These are phyloP conservation scores for Acacia pycnantha DNA, from an alignment of 331 rosid genomes.

Conservation along the genomic window DNA sequence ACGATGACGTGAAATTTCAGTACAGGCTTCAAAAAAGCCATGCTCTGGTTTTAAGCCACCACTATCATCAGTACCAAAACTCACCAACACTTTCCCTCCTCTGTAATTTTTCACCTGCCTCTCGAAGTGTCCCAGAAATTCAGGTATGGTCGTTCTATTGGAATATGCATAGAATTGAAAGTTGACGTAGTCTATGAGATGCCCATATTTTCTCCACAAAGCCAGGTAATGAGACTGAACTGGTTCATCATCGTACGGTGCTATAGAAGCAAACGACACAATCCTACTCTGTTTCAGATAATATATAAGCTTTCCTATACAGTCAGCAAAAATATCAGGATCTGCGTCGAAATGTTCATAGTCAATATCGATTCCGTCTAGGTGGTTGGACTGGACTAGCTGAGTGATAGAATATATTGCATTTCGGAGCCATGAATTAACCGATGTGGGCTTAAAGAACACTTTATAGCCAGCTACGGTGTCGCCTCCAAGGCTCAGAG, in stretches of 20 bases:
- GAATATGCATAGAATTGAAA: conserved; percentile 3
- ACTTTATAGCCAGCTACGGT: neutral
- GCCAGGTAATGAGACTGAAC: conserved; percentile 37
- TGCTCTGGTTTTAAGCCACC: neutral
- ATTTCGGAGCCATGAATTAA: conserved; percentile 33
- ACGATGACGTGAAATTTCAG: neutral
- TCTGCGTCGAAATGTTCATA: conserved; percentile 33
- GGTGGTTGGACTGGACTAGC: neutral
- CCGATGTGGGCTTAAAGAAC: conserved; percentile 25
- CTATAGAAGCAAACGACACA: conserved; percentile 33
- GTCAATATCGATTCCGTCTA: conserved; percentile 45
- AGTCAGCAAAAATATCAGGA: conserved; percentile 34
- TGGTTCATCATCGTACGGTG: conserved; percentile 22
- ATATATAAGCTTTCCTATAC: conserved; percentile 26
- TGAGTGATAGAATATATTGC: conserved; percentile 24
- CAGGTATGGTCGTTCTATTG: neutral
- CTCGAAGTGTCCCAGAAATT: neutral
- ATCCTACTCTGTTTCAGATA: conserved; percentile 19
- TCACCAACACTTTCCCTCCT: neutral
- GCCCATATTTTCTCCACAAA: conserved; percentile 14
- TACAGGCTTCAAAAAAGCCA: neutral
- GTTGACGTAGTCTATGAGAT: conserved; percentile 3
- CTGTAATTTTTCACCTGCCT: neutral
- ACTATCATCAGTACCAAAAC: conserved; percentile 1
- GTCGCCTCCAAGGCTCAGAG: conserved; percentile 42